These are phyloP conservation scores for Chlorella sp. DNA, from an alignment of 139 green algal genomes.

Conservation along the genomic window DNA sequence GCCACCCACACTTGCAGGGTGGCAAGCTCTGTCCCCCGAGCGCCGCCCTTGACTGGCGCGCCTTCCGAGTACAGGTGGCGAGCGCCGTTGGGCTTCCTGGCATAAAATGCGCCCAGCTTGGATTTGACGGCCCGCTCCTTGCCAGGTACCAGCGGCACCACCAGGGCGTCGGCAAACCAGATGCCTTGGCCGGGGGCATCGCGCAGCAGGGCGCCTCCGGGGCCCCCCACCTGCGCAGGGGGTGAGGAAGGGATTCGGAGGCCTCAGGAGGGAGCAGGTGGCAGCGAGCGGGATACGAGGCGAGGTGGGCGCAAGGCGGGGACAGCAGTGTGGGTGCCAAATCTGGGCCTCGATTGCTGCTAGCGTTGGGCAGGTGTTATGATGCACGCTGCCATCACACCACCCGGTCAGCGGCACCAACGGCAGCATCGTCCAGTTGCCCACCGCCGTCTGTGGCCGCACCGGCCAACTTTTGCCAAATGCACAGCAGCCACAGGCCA, in stretches of 20 bases:
- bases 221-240: constrained; percentile 59
- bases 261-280: background rate
- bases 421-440: too few relatives aligned
- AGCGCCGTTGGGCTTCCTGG: constrained; percentile 43
- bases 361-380: too few relatives aligned
- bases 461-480: too few relatives aligned
- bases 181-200: constrained; percentile 62
- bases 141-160: constrained; percentile 53
- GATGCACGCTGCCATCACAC: too few relatives aligned
- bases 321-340: too few relatives aligned
- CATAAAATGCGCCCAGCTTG: constrained; percentile 73
- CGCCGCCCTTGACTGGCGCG: constrained; percentile 38
- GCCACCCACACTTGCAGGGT: constrained; percentile 62
- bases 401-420: too few relatives aligned
- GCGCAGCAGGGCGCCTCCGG: constrained; percentile 55
- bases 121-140: constrained; percentile 45
- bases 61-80: constrained; percentile 57
- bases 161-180: constrained; percentile 74
- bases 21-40: constrained; percentile 44
- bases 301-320: too few relatives aligned
- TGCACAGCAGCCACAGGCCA: background rate
- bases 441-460: too few relatives aligned
- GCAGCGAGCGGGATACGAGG: background rate
- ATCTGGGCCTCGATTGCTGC: too few relatives aligned
- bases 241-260: background rate